phyloP scores from a whole-genome alignment of 2,329 filamentous ascomycete genomes.

The Trichoderma koningiopsis region DNA sequence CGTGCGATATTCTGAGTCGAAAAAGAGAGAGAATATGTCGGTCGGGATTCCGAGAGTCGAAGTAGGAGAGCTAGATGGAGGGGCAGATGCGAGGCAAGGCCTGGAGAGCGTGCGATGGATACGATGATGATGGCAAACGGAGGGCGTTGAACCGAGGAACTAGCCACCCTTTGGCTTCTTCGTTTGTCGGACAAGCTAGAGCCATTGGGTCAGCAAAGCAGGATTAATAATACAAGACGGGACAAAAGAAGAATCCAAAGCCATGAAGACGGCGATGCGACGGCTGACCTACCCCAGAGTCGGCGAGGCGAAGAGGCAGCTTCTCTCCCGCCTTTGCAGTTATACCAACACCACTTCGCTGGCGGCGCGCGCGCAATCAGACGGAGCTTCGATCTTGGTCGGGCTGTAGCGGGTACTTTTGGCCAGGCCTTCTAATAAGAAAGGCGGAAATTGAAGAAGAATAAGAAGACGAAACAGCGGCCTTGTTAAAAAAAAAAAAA shows the following conservation, averaged over 20 bases:
- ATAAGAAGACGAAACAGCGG: background rate
- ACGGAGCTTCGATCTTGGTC: background rate
- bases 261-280: background rate
- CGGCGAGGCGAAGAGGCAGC: background rate
- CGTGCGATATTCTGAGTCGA: background rate
- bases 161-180: background rate
- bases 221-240: background rate
- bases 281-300: background rate
- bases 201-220: background rate
- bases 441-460: background rate
- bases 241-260: background rate
- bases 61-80: background rate
- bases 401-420: background rate
- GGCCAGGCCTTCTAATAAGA: background rate
- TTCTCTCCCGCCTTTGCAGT: background rate
- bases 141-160: background rate
- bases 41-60: background rate
- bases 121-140: background rate
- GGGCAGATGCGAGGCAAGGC: background rate
- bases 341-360: background rate
- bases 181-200: background rate
- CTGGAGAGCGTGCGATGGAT: background rate
- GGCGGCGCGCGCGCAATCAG: background rate
- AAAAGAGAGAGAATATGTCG: background rate
- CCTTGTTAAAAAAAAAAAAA: background rate